These are phyloP conservation scores for Oryza brachyantha DNA, from an alignment of 176 grass and related monocot genomes.

Conservation along the genomic window DNA sequence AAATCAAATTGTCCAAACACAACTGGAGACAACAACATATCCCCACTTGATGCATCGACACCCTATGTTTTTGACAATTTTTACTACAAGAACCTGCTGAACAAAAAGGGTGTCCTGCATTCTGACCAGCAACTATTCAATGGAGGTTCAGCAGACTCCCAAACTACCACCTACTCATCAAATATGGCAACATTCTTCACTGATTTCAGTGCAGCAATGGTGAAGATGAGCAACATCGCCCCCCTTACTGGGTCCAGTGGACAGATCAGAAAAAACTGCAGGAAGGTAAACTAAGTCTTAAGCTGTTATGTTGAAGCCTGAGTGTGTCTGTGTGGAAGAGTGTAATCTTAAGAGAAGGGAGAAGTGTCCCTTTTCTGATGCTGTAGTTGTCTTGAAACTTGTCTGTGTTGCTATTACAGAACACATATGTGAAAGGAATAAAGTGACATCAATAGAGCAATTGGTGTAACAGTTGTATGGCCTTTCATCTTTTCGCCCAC, in stretches of 20 bases:
- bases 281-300: conserved; percentile 19
- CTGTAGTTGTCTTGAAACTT: background rate
- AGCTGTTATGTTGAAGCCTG: background rate
- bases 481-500: background rate
- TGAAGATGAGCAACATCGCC: conserved; percentile 57
- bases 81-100: conserved; percentile 46
- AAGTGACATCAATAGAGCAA: background rate
- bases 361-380: conserved; percentile 10
- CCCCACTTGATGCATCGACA: conserved; percentile 43
- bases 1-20: conserved; percentile 45
- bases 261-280: conserved; percentile 35
- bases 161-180: conserved; percentile 25
- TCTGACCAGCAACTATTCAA: conserved; percentile 57
- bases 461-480: conserved; percentile 14
- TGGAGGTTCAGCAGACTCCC: conserved; percentile 39
- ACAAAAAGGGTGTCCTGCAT: conserved; percentile 45
- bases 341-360: conserved; percentile 1
- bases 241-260: conserved; percentile 48
- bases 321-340: background rate
- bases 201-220: conserved; percentile 43
- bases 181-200: conserved; percentile 25
- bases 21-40: conserved; percentile 47
- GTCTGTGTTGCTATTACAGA: background rate
- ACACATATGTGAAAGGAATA: background rate
- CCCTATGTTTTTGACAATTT: conserved; percentile 32